Evolutionary conservation across 2,329 filamentous ascomycete genomes (phyloP).

Genomic region (Tympanopsis confertula): DNA sequence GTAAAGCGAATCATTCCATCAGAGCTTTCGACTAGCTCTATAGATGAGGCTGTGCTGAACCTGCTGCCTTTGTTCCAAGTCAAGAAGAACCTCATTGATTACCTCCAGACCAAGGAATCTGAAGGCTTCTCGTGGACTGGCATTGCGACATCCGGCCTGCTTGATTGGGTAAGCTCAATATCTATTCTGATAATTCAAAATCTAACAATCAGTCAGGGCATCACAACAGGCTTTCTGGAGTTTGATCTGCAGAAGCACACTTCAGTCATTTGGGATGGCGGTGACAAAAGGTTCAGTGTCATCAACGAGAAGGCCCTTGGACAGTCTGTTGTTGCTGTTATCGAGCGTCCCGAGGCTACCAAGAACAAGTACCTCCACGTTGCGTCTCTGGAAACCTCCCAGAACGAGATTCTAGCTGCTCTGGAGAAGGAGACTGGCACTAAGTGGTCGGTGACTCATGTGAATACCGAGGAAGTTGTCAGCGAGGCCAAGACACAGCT

Average conservation of each 20-base stretch:
- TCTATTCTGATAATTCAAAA: slow-evolving; percentile 4
- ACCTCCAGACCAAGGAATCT: slow-evolving; percentile 34
- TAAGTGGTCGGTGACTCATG: slow-evolving; percentile 33
- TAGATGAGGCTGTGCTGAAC: no score
- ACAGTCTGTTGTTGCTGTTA: slow-evolving; percentile 33
- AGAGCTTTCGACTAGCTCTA: no score
- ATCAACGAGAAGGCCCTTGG: slow-evolving; percentile 39
- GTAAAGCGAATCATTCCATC: no score
- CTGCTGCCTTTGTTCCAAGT: no score
- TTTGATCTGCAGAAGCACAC: slow-evolving; percentile 35
- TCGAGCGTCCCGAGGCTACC: slow-evolving; percentile 35
- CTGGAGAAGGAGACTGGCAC: slow-evolving; percentile 38
- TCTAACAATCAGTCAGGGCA: slow-evolving; percentile 17
- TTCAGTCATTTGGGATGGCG: slow-evolving; percentile 42
- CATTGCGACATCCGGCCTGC: slow-evolving; percentile 44
- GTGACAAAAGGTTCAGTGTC: slow-evolving; percentile 35
- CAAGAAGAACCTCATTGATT: no score
- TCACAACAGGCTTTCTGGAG: slow-evolving; percentile 35
- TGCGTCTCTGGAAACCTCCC: slow-evolving; percentile 42
- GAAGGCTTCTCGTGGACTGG: slow-evolving; percentile 44
- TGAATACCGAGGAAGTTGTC: slow-evolving; percentile 10
- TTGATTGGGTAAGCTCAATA: slow-evolving; percentile 38
- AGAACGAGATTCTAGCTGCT: slow-evolving; percentile 40
- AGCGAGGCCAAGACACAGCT: background rate
- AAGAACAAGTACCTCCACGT: slow-evolving; percentile 46